phyloP scores from a whole-genome alignment of 805 yeast genomes.

The Osmozyma mogii region DNA sequence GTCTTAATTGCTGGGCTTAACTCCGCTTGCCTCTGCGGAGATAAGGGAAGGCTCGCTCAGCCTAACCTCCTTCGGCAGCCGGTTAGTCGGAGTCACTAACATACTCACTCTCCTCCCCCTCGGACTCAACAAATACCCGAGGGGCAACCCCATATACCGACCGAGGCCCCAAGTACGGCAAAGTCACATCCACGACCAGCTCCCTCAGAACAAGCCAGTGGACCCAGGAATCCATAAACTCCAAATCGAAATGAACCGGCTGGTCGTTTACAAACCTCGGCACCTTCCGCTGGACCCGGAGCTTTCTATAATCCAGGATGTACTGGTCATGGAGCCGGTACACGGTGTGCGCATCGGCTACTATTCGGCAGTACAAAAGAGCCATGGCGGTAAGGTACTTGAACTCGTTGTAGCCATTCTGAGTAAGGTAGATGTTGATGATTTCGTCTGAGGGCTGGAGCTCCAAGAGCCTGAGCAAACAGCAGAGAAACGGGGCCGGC shows the following conservation, averaged over 20 bases:
- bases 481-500: slow-evolving; percentile 69
- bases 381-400: slow-evolving; percentile 69
- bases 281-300: slow-evolving; percentile 34
- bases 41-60: too few relatives aligned
- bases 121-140: too few relatives aligned
- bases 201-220: slow-evolving; percentile 51
- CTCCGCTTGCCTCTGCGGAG: too few relatives aligned
- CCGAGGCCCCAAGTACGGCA: slow-evolving; percentile 53
- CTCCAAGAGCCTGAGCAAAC: slow-evolving; percentile 70
- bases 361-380: slow-evolving; percentile 54
- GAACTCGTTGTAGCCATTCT: slow-evolving; percentile 50
- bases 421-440: slow-evolving; percentile 44
- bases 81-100: too few relatives aligned
- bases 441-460: slow-evolving; percentile 60
- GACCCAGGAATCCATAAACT: slow-evolving; percentile 65
- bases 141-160: too few relatives aligned
- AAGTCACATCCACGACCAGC: slow-evolving; percentile 63
- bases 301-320: slow-evolving; percentile 59
- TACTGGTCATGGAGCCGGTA: slow-evolving; percentile 47
- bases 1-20: too few relatives aligned
- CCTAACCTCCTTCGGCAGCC: too few relatives aligned
- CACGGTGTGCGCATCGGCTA: slow-evolving; percentile 30
- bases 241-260: slow-evolving; percentile 27
- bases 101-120: too few relatives aligned
- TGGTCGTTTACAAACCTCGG: slow-evolving; percentile 18